Base-by-base conservation (phyloP, 805 yeast species). In the Zygosaccharomyces kombuchaensis region DNA sequence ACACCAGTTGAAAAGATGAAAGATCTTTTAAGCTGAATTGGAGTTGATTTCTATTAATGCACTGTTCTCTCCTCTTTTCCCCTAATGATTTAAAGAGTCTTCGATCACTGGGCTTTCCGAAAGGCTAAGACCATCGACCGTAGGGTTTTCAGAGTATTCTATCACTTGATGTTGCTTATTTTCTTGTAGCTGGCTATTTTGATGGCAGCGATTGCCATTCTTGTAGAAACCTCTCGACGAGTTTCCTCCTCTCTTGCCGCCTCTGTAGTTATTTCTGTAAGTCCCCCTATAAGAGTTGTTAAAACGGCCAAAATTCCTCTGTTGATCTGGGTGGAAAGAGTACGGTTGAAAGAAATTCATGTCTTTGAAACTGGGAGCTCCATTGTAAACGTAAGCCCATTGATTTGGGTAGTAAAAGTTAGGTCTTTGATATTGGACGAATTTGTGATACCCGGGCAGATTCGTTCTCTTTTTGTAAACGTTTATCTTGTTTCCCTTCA, bases 401-500 rank as follows among this genome's bases (percentile, higher is more conserved):
- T 47, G 51, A 9, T 42, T 42, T 22, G 38, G 50, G 30, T 46
- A 46, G 27, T 44, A 46, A 19, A 25, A 25, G 16, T 34, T 34
- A 9, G 50, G 44, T 17, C 43, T 50, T 41, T 40, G 43, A 22
- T 42, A 43, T 14, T 36, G 36, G 21, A 36, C 29, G 17, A 40
- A 36, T 32, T 54, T 50, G 9, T 48, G 49, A 41, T 70, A 71
- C 3, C 81, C 76, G 1, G 80, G 80, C 19, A 74, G 54, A 47
- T 78, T 78, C 6, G 84, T 78, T 65, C 82, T 71, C 56, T 80
- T 80, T 37, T 62, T 63, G 35, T 70, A 63, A 2, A 80, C 79
- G 35, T 66, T 66, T 27, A 82, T 66, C 19, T 63, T 70, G 46
- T 81, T 68, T 1, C 73, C 78, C 35, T 72, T 68, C 45, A 82